phyloP scores from a whole-genome alignment of 2,329 filamentous ascomycete species.

The Fusarium graminum region DNA sequence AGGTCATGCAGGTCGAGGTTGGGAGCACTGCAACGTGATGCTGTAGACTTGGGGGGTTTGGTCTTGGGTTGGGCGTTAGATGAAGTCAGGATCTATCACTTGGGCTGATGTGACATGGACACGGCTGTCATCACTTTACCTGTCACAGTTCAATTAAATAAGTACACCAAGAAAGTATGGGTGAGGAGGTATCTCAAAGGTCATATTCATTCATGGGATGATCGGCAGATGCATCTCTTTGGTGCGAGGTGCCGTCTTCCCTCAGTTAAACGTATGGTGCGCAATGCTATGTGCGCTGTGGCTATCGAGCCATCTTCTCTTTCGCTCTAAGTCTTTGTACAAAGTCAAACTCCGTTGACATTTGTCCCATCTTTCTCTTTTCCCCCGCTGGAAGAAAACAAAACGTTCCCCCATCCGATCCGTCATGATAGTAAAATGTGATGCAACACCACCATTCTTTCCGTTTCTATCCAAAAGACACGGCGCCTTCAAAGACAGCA shows the following conservation, averaged over 20 bases:
- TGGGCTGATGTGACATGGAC: neutral
- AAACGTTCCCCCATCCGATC: slow-evolving; percentile 10
- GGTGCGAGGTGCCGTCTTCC: slow-evolving; percentile 40
- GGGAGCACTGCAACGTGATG: slow-evolving; percentile 12
- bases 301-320: slow-evolving; percentile 39
- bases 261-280: slow-evolving; percentile 42
- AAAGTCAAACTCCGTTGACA: slow-evolving; percentile 18
- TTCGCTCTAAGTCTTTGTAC: slow-evolving; percentile 32
- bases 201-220: slow-evolving; percentile 39
- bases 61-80: neutral
- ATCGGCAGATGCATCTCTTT: slow-evolving; percentile 39
- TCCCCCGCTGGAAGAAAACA: slow-evolving; percentile 4
- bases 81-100: neutral
- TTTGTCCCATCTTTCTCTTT: slow-evolving; percentile 11
- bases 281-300: slow-evolving; percentile 34
- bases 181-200: slow-evolving; percentile 38
- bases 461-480: slow-evolving; percentile 48
- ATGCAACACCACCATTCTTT: slow-evolving; percentile 40
- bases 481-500: slow-evolving; percentile 36
- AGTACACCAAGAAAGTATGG: slow-evolving; percentile 1
- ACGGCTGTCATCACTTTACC: neutral
- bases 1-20: slow-evolving; percentile 11
- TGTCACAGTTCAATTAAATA: slow-evolving; percentile 3
- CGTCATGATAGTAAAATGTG: slow-evolving; percentile 35
- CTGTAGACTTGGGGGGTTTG: slow-evolving; percentile 1